A percentile compares a stretch with the other conserved stretches of the same genome.
Evolutionary conservation across 1,284 basidiomycete genomes (phyloP).

Genomic region (Mycena citricolor): DNA sequence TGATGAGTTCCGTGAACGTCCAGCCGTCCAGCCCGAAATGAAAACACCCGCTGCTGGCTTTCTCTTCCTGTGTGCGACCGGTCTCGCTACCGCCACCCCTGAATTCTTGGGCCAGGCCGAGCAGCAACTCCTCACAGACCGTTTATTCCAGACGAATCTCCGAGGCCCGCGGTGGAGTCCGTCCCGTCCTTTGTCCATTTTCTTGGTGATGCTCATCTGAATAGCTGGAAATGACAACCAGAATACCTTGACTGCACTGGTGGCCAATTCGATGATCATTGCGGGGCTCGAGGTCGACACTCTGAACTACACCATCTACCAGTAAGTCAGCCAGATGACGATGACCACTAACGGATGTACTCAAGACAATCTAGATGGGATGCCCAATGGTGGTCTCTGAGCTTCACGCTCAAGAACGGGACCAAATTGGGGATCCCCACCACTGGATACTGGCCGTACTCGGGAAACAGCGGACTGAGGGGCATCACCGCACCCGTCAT

Average conservation of each 20-base stretch:
- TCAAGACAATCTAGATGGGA: slow-evolving; percentile 32
- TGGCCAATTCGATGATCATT: slow-evolving; percentile 27
- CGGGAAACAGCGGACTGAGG: slow-evolving; percentile 27
- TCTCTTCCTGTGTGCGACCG: too few species aligned
- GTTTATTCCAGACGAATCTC: slow-evolving; percentile 31
- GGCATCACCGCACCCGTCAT: slow-evolving; percentile 29
- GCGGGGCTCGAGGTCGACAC: slow-evolving; percentile 29
- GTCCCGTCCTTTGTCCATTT: slow-evolving; percentile 5
- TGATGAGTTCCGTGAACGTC: too few species aligned
- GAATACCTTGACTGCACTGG: slow-evolving; percentile 28
- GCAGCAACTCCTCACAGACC: slow-evolving; percentile 27
- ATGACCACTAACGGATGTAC: too few species aligned
- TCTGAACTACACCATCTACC: slow-evolving; percentile 28
- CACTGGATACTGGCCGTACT: slow-evolving; percentile 34
- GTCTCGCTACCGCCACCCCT: too few species aligned
- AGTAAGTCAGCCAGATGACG: slow-evolving; percentile 13
- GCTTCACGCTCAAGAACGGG: slow-evolving; percentile 29
- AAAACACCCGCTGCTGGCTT: too few species aligned
- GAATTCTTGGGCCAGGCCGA: slow-evolving; percentile 23
- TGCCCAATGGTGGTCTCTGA: slow-evolving; percentile 32
- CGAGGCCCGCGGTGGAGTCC: slow-evolving; percentile 32
- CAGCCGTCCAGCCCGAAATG: too few species aligned
- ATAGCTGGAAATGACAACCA: slow-evolving; percentile 34
- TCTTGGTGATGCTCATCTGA: too few species aligned
- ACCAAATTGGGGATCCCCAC: slow-evolving; percentile 29